phyloP scores from a whole-genome alignment of 495 filamentous ascomycete genomes.

The Haplographium delicatum region DNA sequence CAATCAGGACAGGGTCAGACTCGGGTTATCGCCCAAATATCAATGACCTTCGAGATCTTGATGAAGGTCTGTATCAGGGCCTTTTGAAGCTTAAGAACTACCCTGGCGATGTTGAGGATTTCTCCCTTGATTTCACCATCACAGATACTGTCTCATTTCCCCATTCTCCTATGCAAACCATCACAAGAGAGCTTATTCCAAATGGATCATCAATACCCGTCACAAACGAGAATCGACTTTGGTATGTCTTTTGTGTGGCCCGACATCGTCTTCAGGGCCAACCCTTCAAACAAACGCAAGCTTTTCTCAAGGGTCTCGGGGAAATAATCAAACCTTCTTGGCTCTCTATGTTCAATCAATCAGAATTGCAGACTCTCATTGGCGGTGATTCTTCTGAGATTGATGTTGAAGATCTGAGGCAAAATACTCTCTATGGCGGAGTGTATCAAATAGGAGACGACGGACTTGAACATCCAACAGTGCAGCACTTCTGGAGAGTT shows the following conservation, averaged over 20 bases:
- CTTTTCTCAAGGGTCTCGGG: constrained; percentile 80
- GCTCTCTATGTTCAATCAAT: constrained; percentile 98
- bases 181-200: constrained; percentile 69
- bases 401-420: constrained; percentile 80
- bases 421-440: constrained; percentile 81
- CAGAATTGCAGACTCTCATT: constrained; percentile 86
- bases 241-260: constrained; percentile 92
- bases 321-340: constrained; percentile 87
- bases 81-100: constrained; percentile 88
- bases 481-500: constrained; percentile 89
- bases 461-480: constrained; percentile 72
- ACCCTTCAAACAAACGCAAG: constrained; percentile 69
- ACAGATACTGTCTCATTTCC: constrained; percentile 65
- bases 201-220: constrained; percentile 73
- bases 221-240: constrained; percentile 82
- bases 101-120: constrained; percentile 70
- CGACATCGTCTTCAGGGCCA: constrained; percentile 79
- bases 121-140: constrained; percentile 85
- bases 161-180: constrained; percentile 41
- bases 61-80: constrained; percentile 90
- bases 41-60: constrained; percentile 89
- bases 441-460: constrained; percentile 86
- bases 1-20: constrained; percentile 55
- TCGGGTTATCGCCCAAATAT: constrained; percentile 79
- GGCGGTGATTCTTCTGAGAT: constrained; percentile 81